Percentiles rank a stretch among this genome's conserved stretches.
Evolutionary conservation across 352 stramenopile species (phyloP).

Genomic region (Pythium aquatile): DNA sequence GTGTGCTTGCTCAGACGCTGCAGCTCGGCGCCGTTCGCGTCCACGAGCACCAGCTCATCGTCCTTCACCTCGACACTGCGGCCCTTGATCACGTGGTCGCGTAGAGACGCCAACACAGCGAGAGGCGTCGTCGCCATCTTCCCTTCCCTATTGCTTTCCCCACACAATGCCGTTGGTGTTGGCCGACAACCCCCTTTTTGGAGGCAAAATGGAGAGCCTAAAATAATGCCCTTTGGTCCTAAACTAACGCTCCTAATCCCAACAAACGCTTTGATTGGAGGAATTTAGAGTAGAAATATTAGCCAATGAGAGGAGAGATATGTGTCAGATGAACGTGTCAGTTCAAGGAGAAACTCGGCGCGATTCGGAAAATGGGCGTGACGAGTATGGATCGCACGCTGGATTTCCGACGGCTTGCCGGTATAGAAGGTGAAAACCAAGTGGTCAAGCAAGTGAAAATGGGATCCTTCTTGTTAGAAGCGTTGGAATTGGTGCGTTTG

Average conservation of each 20-base stretch:
- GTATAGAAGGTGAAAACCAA: constrained; percentile 1
- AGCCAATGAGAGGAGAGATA: constrained; percentile 11
- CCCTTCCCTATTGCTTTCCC: neutral
- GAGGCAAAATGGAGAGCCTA: neutral
- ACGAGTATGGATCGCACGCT: constrained; percentile 27
- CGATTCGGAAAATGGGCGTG: constrained; percentile 8
- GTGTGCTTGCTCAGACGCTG: constrained; percentile 59
- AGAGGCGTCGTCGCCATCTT: constrained; percentile 16
- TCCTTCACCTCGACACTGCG: constrained; percentile 53
- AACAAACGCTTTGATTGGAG: neutral
- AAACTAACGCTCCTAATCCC: constrained; percentile 11
- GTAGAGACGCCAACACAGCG: constrained; percentile 45
- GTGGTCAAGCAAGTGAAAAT: neutral
- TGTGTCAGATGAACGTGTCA: neutral
- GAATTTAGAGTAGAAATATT: neutral
- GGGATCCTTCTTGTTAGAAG: constrained; percentile 22
- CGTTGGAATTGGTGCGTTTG: constrained; percentile 24
- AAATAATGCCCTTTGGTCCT: neutral
- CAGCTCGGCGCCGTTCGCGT: constrained; percentile 47
- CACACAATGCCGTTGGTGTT: neutral
- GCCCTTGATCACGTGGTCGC: constrained; percentile 74
- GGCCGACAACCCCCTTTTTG: neutral
- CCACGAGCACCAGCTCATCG: constrained; percentile 60
- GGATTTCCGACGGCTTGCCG: constrained; percentile 28
- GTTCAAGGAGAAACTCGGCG: neutral